Base-by-base conservation (phyloP, 495 filamentous ascomycete species). In the Penicillium cinerascens region DNA sequence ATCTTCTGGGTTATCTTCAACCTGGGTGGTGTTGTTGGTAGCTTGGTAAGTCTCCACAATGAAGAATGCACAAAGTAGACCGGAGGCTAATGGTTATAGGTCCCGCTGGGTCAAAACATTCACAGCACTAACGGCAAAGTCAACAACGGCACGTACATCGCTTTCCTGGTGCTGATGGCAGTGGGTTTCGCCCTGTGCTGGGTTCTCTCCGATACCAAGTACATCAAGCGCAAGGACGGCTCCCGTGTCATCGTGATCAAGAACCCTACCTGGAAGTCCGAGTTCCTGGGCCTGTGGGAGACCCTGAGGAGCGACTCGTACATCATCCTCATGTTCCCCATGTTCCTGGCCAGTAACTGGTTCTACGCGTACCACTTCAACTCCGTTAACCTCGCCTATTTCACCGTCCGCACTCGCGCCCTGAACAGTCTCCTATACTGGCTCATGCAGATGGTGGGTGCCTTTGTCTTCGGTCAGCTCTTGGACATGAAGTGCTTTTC, bases 1-100 rank as follows among this genome's bases (percentile, higher is more conserved):
- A 81, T 84, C 67, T 96, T 97, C 70, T 97, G 92, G 92, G 82
- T 88, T 48, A 96, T 97, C 59, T 97, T 96, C 78, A 97, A 97
- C 68, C 67, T 91, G 27, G 92, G 92, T 54, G 92, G 84, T 61
- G 92, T 96, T 49, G 89, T 96, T 74, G 92, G 92, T 25, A 84
- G 85, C 52, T 76, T 96, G 73, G 85, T 86, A 72, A 65, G 77
- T 55, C 10, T 10, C 11, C 29, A 8, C 5, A 23, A 3, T 23
- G 22, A 6, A 23, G 4, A 18, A 45, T 35, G 17, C 23, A 36
- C 6, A 1, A 33, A 33, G 29, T 2, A 18, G 37, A 39, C 16
- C 18, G 4, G 9, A 39, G 22, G 38, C 27, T 55, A 10, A 43
- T 11, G n/a, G 47, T 11, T 10, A 5, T 42, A 82, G 80, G 84